Conservation (phyloP, 225 moss, liverwort and hornwort species). For the Marchantia paleacea region DNA sequence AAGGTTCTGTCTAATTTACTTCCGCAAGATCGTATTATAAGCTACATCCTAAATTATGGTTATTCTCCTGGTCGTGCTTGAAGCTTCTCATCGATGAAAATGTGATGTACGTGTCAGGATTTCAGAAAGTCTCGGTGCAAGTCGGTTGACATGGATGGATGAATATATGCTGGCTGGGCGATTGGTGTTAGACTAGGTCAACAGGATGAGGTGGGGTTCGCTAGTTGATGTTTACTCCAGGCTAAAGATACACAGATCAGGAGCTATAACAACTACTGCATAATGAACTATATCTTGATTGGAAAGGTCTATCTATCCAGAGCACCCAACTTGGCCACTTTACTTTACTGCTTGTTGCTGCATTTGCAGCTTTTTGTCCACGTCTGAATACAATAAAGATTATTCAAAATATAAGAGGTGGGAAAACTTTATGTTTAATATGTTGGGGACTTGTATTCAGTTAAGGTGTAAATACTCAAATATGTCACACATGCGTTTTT, state of each 20-base stretch:
- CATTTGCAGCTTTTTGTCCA: not conserved
- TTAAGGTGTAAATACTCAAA: too few relatives aligned
- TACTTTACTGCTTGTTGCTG: not conserved
- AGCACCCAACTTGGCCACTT: not conserved
- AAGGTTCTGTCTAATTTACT: too few relatives aligned
- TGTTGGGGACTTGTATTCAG: too few relatives aligned
- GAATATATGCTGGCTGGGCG: not conserved
- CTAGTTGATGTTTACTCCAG: not conserved
- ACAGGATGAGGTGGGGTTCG: not conserved
- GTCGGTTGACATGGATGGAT: not conserved
- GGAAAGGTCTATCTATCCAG: too few relatives aligned
- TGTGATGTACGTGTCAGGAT: not conserved
- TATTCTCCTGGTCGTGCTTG: not conserved
- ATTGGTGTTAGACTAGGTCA: not conserved
- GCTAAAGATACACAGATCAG: not conserved
- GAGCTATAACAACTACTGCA: not conserved
- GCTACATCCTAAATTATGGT: not conserved
- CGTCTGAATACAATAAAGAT: not conserved
- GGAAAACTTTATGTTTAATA: too few relatives aligned
- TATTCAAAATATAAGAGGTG: too few relatives aligned
- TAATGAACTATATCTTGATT: not conserved
- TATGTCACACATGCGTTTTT: too few relatives aligned
- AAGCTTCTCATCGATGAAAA: not conserved
- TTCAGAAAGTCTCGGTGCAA: not conserved
- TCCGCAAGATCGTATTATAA: too few relatives aligned